Base-by-base conservation (phyloP, 1,284 basidiomycete genomes). In the Trichosporon coremiiforme region DNA sequence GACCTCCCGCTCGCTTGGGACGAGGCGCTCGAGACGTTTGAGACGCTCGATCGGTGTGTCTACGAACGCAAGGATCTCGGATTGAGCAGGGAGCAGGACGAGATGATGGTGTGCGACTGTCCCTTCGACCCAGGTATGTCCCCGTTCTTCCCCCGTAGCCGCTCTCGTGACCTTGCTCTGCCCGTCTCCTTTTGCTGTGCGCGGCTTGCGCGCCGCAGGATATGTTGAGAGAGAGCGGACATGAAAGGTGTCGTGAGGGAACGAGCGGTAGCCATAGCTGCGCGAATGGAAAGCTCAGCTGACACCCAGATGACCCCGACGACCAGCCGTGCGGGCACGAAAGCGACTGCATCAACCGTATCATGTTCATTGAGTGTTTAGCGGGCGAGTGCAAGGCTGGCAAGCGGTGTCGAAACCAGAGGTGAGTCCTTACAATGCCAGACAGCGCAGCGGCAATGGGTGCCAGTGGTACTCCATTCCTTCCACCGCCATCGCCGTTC, bases 351-450 rank as follows among this genome's bases (percentile, higher is more conserved):
- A 98, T 99, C 86, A 99, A 99, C 83, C 88, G 95, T 70, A 89
- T 98, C 70, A 97, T 97, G 31, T 95, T 98, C 84, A 94, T 99
- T 31, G 96, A 99, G 83, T 99, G 96, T 85, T 83, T 95, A 25
- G 85, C 89, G 17, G 90, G 88, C 64, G 94, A 97, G 76, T 99
- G 96, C 85, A 88, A 90, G 50, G 95, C 94, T 85, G 86, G 90
- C 62, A 81, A 85, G 10, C 87, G 90, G 77, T 99, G 96, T 82
- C 90, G 89, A 81, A 99, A 99, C 81, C 96, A 98, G 85, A 88
- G 94, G 95, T 95, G 77, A 76, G 88, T 84, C 2, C n/a, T 12
- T 13, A 4, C 35, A 7, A 25, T 25, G 25, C 25, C 25, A 25
- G 33, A 10, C 33, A 35, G 33, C 36, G 36, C 8, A n/a, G 17